Evolutionary conservation across 805 yeast genomes (phyloP), one percentile per base, ranked within the genome.

Genomic region (Hyphopichia homilentoma): DNA sequence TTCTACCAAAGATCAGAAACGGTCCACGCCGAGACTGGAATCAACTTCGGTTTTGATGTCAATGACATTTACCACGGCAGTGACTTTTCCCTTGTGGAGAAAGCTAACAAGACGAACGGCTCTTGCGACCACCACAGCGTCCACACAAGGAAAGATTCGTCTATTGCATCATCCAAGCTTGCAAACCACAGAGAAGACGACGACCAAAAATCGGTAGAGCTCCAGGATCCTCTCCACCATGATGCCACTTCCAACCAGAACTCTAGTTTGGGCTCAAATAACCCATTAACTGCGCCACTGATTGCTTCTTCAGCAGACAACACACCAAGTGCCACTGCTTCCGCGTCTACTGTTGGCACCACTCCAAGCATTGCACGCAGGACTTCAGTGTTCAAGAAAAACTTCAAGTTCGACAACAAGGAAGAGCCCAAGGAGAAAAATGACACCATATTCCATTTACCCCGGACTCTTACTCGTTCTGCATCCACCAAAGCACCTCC

Each of bases 1-100:
- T 85, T 89, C 48, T 90, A 90, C 57, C 80, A 76, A 44, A 54
- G 52, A 27, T 39, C 51, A 23, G 48, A 50, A 16, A 45, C 49
- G 15, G 30, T 27, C 16, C 59, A 55, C 7, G 47, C 37, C 23
- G 47, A 41, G 7, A 54, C 58, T 13, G 47, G 42, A 7, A 39
- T 54, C 11, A 59, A 61, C 32, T 61, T 61, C 34, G 70, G 70
- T 7, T 61, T 58, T 35, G 48, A 59, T 33, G 23, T 57, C 21
- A 31, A 45, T 26, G 53, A 47, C 4, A 39, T 64, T 12, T 64
- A 57, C 43, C 42, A 60, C 25, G 70, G 70, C 2, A 47, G 47
- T 15, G 67, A 59, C 22, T 57, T 45, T 35, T 33, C 49, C 6
- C 30, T 47, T 13, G 46, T 47, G 11, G 40, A 40, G 17, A 39